Evolutionary conservation across 2,329 filamentous ascomycete species (phyloP), one percentile per base, ranked within the genome.

Genomic region (Cercospora nicotianae): DNA sequence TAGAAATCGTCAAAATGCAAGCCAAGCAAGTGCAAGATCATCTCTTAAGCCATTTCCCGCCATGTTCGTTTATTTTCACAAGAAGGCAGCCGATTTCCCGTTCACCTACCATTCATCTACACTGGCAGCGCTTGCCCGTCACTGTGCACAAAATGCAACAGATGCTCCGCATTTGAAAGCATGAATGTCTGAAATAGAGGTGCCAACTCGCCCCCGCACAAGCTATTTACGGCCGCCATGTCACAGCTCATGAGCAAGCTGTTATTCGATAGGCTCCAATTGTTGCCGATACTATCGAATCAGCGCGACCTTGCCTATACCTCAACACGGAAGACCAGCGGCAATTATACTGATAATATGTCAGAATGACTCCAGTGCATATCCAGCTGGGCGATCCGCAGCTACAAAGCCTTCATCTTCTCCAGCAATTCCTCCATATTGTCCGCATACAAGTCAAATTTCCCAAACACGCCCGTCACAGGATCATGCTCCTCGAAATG

Each of bases 401-500:
- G 36, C 62, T 64, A 64, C 51, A 67, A 28, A 12, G 39, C 70
- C 64, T 72, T 73, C 72, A 76, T 67, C 69, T 76, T 75, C 66
- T 70, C 68, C 68, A 77, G 60, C 63, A 77, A 64, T 55, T 76
- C 74, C 61, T 69, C 65, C 71, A 76, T 75, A 53, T 68, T 70
- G 28, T 72, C 65, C 16, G 72, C 72, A 66, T 75, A 75, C 12
- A 77, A 3, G 69, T 77, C 74, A 63, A 76, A 77, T 67, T 73
- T 36, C 3, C 74, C 74, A 71, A 77, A 77, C n/a, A 77, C 72
- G 16, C 72, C 68, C 33, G 72, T 72, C 10, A 72, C 70, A 7
- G 74, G 67, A 71, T 75, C 74, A 68, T 75, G 71, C 63, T 77
- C 75, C 71, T 77, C 75, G 57, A 72, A 73, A n/a, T 39, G 64